phyloP scores from a whole-genome alignment of 495 filamentous ascomycete genomes.

The Aspergillus funiculosus region DNA sequence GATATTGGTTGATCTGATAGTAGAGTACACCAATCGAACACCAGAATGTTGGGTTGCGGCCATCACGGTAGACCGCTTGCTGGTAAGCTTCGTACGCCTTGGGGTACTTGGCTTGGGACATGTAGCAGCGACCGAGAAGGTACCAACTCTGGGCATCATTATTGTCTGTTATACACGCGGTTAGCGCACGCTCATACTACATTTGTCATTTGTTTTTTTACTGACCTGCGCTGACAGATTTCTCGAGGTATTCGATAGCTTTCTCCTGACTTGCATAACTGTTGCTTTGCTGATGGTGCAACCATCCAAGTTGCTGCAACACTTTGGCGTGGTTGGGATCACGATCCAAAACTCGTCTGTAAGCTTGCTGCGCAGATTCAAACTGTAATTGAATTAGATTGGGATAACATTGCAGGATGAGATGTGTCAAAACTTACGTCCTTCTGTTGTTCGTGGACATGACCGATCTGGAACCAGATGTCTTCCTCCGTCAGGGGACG shows the following conservation, averaged over 20 bases:
- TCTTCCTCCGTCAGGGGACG: conserved; percentile 93
- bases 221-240: conserved; percentile 90
- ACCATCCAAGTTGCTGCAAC: conserved; percentile 94
- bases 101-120: conserved; percentile 98
- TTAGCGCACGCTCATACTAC: not conserved
- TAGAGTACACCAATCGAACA: conserved; percentile 99
- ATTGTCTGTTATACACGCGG: conserved; percentile 55
- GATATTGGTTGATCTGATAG: conserved; percentile 99
- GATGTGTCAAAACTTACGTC: conserved; percentile 59
- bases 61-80: conserved; percentile 97
- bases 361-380: conserved; percentile 84
- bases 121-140: conserved; percentile 94
- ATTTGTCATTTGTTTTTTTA: conserved; percentile 6
- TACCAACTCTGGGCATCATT: conserved; percentile 98
- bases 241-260: conserved; percentile 95
- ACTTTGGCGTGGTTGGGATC: conserved; percentile 98
- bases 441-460: conserved; percentile 98
- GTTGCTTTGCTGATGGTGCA: conserved; percentile 91
- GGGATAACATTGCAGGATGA: not conserved
- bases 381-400: conserved; percentile 56
- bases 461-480: conserved; percentile 99
- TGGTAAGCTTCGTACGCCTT: conserved; percentile 99
- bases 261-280: conserved; percentile 87
- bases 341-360: conserved; percentile 86
- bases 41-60: conserved; percentile 98